phyloP scores from a whole-genome alignment of 495 filamentous ascomycete genomes.

The Penicillium arizonense region DNA sequence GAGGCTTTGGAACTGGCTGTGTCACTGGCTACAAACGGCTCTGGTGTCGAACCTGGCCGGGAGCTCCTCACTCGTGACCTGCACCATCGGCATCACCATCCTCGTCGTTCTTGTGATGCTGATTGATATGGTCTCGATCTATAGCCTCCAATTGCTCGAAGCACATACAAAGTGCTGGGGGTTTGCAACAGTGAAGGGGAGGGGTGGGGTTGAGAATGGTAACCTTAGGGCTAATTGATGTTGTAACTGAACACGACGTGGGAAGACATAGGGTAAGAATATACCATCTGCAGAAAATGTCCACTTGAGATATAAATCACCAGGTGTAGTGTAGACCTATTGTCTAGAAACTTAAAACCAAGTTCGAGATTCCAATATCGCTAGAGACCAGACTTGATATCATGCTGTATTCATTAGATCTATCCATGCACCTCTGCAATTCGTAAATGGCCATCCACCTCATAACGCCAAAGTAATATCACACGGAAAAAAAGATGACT shows the following conservation, averaged over 20 bases:
- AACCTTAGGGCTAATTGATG: no score
- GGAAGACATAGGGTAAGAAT: no score
- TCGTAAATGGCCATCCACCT: not conserved
- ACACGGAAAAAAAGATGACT: not conserved
- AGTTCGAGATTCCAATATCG: not conserved
- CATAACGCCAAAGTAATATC: conserved; percentile 1
- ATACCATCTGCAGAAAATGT: no score
- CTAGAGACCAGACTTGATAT: not conserved
- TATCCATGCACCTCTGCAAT: not conserved
- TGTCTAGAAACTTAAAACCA: not conserved
- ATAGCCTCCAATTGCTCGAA: not conserved
- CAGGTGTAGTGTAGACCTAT: no score
- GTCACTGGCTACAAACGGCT: conserved; percentile 13
- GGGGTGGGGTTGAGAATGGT: no score
- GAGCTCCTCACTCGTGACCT: not conserved
- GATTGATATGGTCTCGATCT: not conserved
- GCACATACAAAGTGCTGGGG: no score
- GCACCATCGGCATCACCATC: not conserved
- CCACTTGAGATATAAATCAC: no score
- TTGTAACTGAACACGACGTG: no score
- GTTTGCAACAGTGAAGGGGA: no score
- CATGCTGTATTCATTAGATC: not conserved
- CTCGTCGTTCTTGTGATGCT: not conserved
- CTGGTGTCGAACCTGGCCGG: conserved; percentile 6
- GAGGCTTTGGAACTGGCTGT: conserved; percentile 4